Evolutionary conservation across 2,329 filamentous ascomycete genomes (phyloP), one percentile per base, ranked within the genome.

Genomic region (Lecanicillium sp.): DNA sequence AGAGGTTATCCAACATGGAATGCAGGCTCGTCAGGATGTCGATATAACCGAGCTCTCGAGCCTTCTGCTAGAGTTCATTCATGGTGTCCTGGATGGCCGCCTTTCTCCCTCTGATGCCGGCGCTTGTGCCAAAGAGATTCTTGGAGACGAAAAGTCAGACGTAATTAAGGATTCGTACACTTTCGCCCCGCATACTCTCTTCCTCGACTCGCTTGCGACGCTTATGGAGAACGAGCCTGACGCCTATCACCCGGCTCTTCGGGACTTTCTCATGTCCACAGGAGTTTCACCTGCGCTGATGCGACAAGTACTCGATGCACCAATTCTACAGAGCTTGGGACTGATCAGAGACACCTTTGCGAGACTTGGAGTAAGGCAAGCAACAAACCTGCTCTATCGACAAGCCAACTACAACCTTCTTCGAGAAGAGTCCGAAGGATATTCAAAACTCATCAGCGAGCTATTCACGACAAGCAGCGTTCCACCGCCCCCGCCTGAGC

Each of bases 331-430:
- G 51, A 73, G 82, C 19, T 65, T 95, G 12, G 83, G 84, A 9
- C 69, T 98, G 31, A 85, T 95, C 35, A 78, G 88, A 35, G 78
- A 83, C n/a, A 90, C 82, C 5, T 98, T 96, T 58, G 70, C 75
- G 41, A 82, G 82, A 48, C 78, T 92, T 55, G 83, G 83, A 13
- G 88, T 95, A 47, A 81, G 90, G 40, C 88, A 94, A 54, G 85
- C 89, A 35, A 98, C 92, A 7, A 94, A 95, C 51, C 71, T 92
- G 4, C 73, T 98, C 1, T 98, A 98, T 59, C 83, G 89, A 43
- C 92, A 96, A 61, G 87, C 90, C 12, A 96, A 95, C 59, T 96
- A 95, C 68, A 98, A 98, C 53, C 67, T 98, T 7, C 68, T 98
- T 15, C 81, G 92, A 32, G 92, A 98, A 64, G 92, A 98, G 61